Conservation (phyloP, 768 basidiomycete species). For the Collybiopsis luxurians region DNA sequence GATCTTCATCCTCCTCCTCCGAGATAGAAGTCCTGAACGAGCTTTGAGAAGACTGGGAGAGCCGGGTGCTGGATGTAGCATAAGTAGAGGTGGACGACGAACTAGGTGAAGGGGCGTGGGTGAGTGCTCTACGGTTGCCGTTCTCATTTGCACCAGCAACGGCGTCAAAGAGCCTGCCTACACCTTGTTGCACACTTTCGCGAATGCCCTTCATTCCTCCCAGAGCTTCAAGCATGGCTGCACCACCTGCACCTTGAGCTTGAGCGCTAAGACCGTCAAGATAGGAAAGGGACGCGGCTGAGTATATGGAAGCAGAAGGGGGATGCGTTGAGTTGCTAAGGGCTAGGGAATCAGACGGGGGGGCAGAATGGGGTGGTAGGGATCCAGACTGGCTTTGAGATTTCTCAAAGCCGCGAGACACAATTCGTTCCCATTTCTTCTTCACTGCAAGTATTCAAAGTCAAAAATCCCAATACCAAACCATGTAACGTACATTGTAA, state of each 20-base stretch:
- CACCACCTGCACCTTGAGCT: constrained; percentile 20
- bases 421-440: constrained; percentile 81
- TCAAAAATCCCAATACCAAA: not conserved
- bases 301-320: constrained; percentile 13
- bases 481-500: constrained; percentile 45
- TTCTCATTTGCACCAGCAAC: constrained; percentile 17
- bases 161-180: constrained; percentile 54
- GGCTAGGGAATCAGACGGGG: constrained; percentile 17
- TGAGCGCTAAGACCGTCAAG: constrained; percentile 7
- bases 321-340: constrained; percentile 9
- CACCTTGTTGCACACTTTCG: constrained; percentile 46
- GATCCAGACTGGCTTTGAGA: constrained; percentile 12
- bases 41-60: constrained; percentile 6
- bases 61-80: constrained; percentile 1
- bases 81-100: constrained; percentile 6
- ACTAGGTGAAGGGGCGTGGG: constrained; percentile 1
- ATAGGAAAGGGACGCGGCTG: constrained; percentile 8
- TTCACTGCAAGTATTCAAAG: constrained; percentile 49
- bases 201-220: constrained; percentile 41
- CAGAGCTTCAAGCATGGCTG: constrained; percentile 40
- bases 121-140: not conserved
- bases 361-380: constrained; percentile 16
- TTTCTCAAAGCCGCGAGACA: constrained; percentile 57
- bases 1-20: constrained; percentile 10
- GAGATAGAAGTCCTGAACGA: not conserved